Evolutionary conservation across 108 stramenopile genomes (phyloP).

Genomic region (Aurantiochytrium sp.): DNA sequence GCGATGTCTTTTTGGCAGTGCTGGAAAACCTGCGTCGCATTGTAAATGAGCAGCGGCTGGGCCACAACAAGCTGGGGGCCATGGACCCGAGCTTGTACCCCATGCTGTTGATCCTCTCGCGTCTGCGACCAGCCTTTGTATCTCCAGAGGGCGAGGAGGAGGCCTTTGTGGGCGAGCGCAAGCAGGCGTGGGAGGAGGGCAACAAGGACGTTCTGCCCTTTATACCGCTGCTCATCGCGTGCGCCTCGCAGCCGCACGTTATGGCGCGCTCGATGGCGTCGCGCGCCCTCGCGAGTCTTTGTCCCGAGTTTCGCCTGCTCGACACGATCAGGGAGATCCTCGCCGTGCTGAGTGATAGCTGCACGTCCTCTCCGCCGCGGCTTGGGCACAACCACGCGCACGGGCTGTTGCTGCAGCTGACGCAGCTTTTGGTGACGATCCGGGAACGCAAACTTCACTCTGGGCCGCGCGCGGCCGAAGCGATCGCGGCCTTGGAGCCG

Average conservation of each 20-base stretch:
- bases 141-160: neutral
- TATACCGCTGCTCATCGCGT: neutral
- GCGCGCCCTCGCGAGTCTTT: neutral
- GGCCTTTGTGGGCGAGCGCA: neutral
- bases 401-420: neutral
- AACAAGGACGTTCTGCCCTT: neutral
- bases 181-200: neutral
- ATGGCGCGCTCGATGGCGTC: conserved; percentile 12
- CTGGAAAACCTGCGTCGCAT: neutral
- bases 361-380: neutral
- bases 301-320: neutral
- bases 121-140: conserved; percentile 1
- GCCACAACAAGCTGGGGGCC: neutral
- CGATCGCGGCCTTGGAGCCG: neutral
- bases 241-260: neutral
- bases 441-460: neutral
- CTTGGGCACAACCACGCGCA: neutral
- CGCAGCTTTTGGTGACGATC: neutral
- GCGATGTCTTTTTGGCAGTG: neutral
- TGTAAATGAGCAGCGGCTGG: neutral
- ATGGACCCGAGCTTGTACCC: conserved; percentile 21
- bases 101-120: neutral
- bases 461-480: neutral
- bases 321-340: neutral
- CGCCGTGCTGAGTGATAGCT: neutral